phyloP scores from a whole-genome alignment of 208 protist species.

The Trichomonas tenax region DNA sequence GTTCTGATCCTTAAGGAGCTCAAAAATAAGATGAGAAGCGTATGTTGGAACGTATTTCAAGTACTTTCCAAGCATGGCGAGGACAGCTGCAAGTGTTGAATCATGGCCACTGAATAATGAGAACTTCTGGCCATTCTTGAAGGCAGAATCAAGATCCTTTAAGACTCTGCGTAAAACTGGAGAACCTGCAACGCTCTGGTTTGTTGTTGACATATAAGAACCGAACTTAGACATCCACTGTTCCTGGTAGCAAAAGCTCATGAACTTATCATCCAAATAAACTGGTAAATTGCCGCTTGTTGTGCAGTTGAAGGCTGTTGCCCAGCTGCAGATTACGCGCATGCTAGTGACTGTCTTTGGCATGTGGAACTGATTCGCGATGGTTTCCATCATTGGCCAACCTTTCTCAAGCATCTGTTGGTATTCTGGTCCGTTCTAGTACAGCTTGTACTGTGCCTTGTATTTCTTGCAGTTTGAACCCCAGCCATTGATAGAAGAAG shows the following conservation, averaged over 20 bases:
- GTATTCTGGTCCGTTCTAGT: neutral
- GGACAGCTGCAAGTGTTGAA: neutral
- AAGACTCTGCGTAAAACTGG: neutral
- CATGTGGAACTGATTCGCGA: neutral
- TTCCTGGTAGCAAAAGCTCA: neutral
- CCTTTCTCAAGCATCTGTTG: neutral
- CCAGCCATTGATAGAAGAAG: neutral
- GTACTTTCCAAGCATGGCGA: neutral
- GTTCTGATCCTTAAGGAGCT: neutral
- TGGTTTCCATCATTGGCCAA: neutral
- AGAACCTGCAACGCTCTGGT: neutral
- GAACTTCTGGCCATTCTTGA: neutral
- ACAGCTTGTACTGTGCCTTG: neutral
- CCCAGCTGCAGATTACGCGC: neutral
- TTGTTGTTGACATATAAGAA: neutral
- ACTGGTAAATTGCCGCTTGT: neutral
- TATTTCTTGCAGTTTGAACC: neutral
- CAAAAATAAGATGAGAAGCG: neutral
- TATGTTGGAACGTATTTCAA: neutral
- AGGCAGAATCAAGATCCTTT: neutral
- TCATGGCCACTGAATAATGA: neutral
- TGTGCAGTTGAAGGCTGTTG: neutral
- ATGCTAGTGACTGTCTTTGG: too few species aligned
- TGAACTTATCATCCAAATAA: neutral
- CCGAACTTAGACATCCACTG: neutral